Conservation (phyloP, 306 rosid species). For the Inga oerstediana region DNA sequence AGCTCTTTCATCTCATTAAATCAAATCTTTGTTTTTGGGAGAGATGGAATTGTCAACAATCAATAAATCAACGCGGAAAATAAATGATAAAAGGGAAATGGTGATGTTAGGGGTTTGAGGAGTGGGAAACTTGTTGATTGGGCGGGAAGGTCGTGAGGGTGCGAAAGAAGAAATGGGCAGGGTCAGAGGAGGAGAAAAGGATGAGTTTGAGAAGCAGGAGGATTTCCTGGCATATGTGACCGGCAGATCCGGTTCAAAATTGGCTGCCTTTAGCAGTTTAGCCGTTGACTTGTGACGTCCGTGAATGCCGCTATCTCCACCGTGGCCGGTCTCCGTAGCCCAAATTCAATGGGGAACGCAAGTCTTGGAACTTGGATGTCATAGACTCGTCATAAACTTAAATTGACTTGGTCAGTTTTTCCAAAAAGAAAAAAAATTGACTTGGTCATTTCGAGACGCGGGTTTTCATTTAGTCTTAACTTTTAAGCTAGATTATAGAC, state of each 20-base stretch:
- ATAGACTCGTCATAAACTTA: not conserved
- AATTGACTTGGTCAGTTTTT: not conserved
- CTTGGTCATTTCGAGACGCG: not conserved
- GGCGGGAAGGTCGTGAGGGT: not conserved
- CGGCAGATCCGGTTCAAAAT: constrained; percentile 30
- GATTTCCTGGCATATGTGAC: not conserved
- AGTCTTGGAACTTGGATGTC: too few relatives aligned
- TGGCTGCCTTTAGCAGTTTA: constrained; percentile 2
- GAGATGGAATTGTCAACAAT: not conserved
- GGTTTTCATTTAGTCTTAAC: too few relatives aligned
- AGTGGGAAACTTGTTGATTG: not conserved
- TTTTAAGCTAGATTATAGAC: too few relatives aligned
- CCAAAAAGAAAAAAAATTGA: too few relatives aligned
- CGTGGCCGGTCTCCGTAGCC: not conserved
- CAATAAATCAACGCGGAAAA: not conserved
- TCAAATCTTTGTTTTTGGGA: not conserved
- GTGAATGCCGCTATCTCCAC: constrained; percentile 3
- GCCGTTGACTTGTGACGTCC: constrained; percentile 11
- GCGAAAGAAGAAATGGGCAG: not conserved
- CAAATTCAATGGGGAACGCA: not conserved
- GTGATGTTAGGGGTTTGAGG: not conserved
- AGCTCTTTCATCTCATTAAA: not conserved
- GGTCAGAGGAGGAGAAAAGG: not conserved
- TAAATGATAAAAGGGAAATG: not conserved
- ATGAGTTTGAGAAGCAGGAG: not conserved